Percentiles rank a stretch among this genome's conserved stretches.
Conservation (phyloP, 1,284 basidiomycete species). For the Flammula alnicola region DNA sequence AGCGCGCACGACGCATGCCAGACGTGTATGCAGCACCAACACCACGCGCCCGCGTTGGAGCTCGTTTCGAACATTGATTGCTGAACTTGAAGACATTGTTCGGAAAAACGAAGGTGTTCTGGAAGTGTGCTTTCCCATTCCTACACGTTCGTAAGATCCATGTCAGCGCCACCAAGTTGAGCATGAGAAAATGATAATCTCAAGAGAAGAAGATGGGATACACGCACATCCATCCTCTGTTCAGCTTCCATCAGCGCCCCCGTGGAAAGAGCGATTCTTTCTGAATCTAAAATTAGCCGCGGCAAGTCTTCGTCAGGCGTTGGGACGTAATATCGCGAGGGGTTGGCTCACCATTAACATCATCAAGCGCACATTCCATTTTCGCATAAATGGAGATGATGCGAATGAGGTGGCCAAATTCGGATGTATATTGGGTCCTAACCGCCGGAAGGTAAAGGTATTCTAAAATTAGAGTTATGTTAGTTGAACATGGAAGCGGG, state of each 20-base stretch:
- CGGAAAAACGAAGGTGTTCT: slow-evolving; percentile 67
- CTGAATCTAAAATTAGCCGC: slow-evolving; percentile 28
- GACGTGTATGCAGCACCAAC: slow-evolving; percentile 73
- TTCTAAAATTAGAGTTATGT: slow-evolving; percentile 45
- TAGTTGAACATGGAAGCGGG: slow-evolving; percentile 17
- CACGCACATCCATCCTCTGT: slow-evolving; percentile 44
- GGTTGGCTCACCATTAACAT: slow-evolving; percentile 35
- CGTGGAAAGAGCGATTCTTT: slow-evolving; percentile 25
- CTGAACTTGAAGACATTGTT: slow-evolving; percentile 69
- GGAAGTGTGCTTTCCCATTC: slow-evolving; percentile 69
- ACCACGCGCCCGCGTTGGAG: slow-evolving; percentile 78
- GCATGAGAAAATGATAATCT: slow-evolving; percentile 7
- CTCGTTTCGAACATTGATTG: slow-evolving; percentile 76
- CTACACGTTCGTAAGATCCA: slow-evolving; percentile 38
- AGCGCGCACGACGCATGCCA: slow-evolving; percentile 68
- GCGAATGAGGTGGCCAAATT: slow-evolving; percentile 74
- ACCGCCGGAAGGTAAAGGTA: slow-evolving; percentile 66
- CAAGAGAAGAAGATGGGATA: slow-evolving; percentile 8
- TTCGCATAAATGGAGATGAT: slow-evolving; percentile 64
- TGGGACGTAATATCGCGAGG: slow-evolving; percentile 11
- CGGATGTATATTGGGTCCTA: slow-evolving; percentile 62
- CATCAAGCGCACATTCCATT: slow-evolving; percentile 54
- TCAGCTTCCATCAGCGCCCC: slow-evolving; percentile 42
- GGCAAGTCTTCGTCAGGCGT: slow-evolving; percentile 9
- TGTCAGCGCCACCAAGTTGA: slow-evolving; percentile 12